A percentile compares a stretch with the other conserved stretches of the same genome.
phyloP scores from a whole-genome alignment of 805 yeast species.

The Saccharomycopsis amapae region DNA sequence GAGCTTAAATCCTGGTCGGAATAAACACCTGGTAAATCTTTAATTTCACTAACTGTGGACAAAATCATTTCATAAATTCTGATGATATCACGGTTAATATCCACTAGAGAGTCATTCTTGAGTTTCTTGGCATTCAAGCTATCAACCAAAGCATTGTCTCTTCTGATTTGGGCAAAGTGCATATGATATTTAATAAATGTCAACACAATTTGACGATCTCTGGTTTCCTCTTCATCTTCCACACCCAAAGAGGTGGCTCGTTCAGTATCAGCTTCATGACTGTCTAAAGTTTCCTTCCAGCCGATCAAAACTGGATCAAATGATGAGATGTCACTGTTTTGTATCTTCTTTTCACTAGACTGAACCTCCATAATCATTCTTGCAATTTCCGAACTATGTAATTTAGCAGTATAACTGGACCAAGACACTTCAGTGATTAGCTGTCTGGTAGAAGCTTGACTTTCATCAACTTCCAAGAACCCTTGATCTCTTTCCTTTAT shows the following conservation, averaged over 20 bases:
- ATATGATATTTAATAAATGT: constrained; percentile 70
- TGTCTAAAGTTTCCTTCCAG: constrained; percentile 65
- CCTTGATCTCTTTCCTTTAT: constrained; percentile 32
- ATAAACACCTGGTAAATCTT: constrained; percentile 87
- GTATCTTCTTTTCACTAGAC: constrained; percentile 27
- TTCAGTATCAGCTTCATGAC: constrained; percentile 50
- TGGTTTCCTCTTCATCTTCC: constrained; percentile 47
- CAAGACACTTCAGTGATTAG: constrained; percentile 45
- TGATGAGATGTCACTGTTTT: constrained; percentile 34
- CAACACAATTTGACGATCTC: constrained; percentile 64
- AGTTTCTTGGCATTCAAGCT: constrained; percentile 25
- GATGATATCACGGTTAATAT: constrained; percentile 32
- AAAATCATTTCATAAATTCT: constrained; percentile 46
- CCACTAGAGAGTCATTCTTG: constrained; percentile 21
- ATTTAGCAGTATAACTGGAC: constrained; percentile 54
- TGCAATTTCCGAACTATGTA: constrained; percentile 69
- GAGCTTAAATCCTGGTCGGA: constrained; percentile 64
- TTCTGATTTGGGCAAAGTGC: constrained; percentile 57
- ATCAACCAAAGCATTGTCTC: constrained; percentile 53
- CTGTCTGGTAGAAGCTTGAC: constrained; percentile 24
- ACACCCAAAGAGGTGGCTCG: constrained; percentile 36
- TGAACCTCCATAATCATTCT: constrained; percentile 42
- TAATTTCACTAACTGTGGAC: constrained; percentile 48
- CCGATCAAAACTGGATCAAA: constrained; percentile 52
- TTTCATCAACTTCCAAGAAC: constrained; percentile 23